phyloP scores from a whole-genome alignment of 2,329 filamentous ascomycete species.

The Pseudocercospora crystallina region DNA sequence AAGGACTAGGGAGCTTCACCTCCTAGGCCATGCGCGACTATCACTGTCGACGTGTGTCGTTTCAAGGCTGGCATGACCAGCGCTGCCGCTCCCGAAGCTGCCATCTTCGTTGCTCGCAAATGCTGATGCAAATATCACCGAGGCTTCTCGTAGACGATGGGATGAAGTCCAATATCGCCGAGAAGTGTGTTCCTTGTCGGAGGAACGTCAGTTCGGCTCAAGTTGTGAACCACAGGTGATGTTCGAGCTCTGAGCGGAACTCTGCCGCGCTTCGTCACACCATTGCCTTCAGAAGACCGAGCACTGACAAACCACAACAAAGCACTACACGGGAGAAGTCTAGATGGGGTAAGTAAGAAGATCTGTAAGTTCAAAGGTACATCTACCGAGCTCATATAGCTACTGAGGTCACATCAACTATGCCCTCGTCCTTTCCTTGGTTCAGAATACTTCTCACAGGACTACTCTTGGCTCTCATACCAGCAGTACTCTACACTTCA shows the following conservation, averaged over 20 bases:
- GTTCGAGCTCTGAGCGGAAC: too few species aligned
- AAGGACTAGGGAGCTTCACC: slow-evolving; percentile 47
- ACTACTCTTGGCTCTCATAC: slow-evolving; percentile 13
- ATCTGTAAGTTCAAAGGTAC: too few species aligned
- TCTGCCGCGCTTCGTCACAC: too few species aligned
- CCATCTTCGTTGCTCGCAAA: background rate
- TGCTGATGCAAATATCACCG: too few species aligned
- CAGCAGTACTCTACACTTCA: slow-evolving; percentile 1
- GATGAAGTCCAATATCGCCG: too few species aligned
- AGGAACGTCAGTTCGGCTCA: too few species aligned
- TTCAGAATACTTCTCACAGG: slow-evolving; percentile 20
- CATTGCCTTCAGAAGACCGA: too few species aligned
- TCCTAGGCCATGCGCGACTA: slow-evolving; percentile 89
- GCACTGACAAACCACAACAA: background rate
- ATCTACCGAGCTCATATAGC: too few species aligned
- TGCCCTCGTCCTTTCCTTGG: slow-evolving; percentile 16
- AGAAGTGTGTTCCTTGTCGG: too few species aligned
- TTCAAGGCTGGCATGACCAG: slow-evolving; percentile 76
- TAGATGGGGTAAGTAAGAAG: background rate
- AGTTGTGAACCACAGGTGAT: too few species aligned
- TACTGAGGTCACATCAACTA: background rate
- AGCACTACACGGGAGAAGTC: background rate
- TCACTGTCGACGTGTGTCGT: slow-evolving; percentile 89
- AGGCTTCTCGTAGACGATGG: too few species aligned
- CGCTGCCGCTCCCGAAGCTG: slow-evolving; percentile 48